Evolutionary conservation across 225 moss, liverwort and hornwort genomes (phyloP), one percentile per base, ranked within the genome.

Genomic region (Polytrichum commune): DNA sequence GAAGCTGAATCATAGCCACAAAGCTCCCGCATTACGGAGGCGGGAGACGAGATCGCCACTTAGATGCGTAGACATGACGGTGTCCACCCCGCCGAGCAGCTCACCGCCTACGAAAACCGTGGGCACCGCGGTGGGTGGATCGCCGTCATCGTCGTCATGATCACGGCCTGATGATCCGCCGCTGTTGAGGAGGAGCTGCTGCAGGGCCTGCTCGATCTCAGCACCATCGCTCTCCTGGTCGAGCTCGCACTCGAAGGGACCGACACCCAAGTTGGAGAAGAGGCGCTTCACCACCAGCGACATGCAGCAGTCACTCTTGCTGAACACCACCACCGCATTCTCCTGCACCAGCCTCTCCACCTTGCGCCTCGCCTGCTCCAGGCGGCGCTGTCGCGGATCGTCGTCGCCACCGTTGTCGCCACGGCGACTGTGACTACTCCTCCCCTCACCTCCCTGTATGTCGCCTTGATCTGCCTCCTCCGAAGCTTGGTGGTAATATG

Each of bases 251-350:
- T 82, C 88, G 69, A 82, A 82, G 55, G 88, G 88, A 5, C 88
- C 88, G 69, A 88, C 88, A 65, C 88, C 88, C 73, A 88, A 63
- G 27, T 85, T 88, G 79, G 82, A 85, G 69, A 88, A 85, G 64
- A 88, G 85, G n/a, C 88, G 80, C 78, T 88, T 88, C 72, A 85
- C 88, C 26, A 88, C 88, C 75, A 85, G 88, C 29, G 85, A 88
- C 88, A 88, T 88, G 61, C 88, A 88, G 78, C 88, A 88, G 74
- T 79, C 82, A 76, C 88, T 88, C 60, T 80, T 65, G 73, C 85
- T 88, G 71, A 88, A 88, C 20, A 88, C 88, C 20, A 88, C 88
- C 63, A 88, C 88, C n/a, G 88, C 88, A 70, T 85, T 88, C 71
- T 85, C 85, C 26, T 77, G 70, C 60, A 82, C 88, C 74, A 88